Conservation (phyloP, 495 filamentous ascomycete genomes). For the Parachaetomium inaequale region DNA sequence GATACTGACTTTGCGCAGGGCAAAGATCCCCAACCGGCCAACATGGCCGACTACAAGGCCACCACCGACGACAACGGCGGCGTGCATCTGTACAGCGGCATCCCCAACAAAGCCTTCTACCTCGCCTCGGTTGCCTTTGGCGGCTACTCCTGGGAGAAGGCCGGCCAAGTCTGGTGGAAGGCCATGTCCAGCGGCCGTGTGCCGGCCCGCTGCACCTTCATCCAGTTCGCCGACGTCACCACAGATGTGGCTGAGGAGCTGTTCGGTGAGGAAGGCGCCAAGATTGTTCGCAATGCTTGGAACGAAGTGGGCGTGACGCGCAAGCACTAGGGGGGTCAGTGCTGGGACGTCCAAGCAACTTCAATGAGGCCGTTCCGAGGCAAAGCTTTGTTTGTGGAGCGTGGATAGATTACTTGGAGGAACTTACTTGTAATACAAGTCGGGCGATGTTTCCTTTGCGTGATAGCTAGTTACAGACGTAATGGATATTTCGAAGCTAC, state of each 20-base stretch:
- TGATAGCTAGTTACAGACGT: too few species aligned
- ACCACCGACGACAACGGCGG: conserved; percentile 44
- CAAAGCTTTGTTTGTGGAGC: neutral
- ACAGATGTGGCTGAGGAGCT: conserved; percentile 38
- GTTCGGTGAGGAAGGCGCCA: conserved; percentile 36
- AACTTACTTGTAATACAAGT: too few species aligned
- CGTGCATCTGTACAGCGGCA: conserved; percentile 52
- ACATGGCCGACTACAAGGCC: conserved; percentile 37
- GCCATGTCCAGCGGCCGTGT: conserved; percentile 41
- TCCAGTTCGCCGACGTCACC: conserved; percentile 44
- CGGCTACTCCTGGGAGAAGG: conserved; percentile 51
- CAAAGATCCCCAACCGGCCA: conserved; percentile 45
- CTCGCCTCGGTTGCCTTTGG: conserved; percentile 42
- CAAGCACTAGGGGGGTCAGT: conserved; percentile 7
- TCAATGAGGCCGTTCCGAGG: neutral
- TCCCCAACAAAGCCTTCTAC: conserved; percentile 53
- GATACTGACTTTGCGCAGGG: conserved; percentile 25
- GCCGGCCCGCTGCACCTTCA: conserved; percentile 35
- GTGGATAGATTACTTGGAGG: too few species aligned
- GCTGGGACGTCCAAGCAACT: too few species aligned
- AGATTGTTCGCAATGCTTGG: conserved; percentile 40
- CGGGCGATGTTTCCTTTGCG: too few species aligned
- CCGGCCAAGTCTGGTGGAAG: conserved; percentile 51
- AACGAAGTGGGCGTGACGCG: conserved; percentile 37
- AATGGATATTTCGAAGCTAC: too few species aligned